These are phyloP conservation scores for Ogataea nakhonphanomensis DNA, from an alignment of 805 yeast species.

Conservation along the genomic window DNA sequence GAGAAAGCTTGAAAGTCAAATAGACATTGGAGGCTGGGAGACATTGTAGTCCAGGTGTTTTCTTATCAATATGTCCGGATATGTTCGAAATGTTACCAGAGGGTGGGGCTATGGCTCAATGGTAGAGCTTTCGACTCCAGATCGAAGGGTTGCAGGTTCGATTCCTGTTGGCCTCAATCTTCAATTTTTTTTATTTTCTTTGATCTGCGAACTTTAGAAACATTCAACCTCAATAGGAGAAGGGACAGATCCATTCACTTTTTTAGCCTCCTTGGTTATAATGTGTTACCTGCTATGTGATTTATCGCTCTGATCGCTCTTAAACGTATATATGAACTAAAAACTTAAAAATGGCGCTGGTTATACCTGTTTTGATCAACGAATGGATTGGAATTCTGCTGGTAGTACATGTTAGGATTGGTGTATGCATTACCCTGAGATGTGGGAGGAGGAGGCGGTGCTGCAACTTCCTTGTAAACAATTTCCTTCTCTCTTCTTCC, in stretches of 20 bases:
- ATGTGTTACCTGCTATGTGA: too few relatives aligned
- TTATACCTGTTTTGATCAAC: slow-evolving; percentile 11
- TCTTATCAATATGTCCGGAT: neutral
- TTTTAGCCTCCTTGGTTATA: too few relatives aligned
- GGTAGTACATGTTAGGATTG: slow-evolving; percentile 33
- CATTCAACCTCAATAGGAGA: too few relatives aligned
- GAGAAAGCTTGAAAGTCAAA: slow-evolving; percentile 69
- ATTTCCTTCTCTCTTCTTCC: slow-evolving; percentile 11
- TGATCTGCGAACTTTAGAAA: neutral
- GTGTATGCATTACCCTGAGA: slow-evolving; percentile 24
- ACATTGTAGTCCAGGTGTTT: slow-evolving; percentile 43
- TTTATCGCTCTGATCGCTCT: neutral
- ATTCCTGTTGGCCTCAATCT: slow-evolving; percentile 76
- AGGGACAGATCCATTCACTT: too few relatives aligned
- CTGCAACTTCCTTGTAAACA: slow-evolving; percentile 11
- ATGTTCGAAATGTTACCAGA: slow-evolving; percentile 1
- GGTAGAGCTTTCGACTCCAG: slow-evolving; percentile 81
- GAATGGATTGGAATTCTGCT: slow-evolving; percentile 19
- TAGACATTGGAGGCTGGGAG: slow-evolving; percentile 96
- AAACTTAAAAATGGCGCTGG: slow-evolving; percentile 10
- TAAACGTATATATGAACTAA: neutral
- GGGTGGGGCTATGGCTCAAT: slow-evolving; percentile 70
- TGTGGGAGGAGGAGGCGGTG: slow-evolving; percentile 19
- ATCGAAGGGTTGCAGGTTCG: slow-evolving; percentile 87
- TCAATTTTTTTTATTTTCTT: slow-evolving; percentile 29